phyloP scores from a whole-genome alignment of 257 asterid genomes.

The Scutellaria galericulata region DNA sequence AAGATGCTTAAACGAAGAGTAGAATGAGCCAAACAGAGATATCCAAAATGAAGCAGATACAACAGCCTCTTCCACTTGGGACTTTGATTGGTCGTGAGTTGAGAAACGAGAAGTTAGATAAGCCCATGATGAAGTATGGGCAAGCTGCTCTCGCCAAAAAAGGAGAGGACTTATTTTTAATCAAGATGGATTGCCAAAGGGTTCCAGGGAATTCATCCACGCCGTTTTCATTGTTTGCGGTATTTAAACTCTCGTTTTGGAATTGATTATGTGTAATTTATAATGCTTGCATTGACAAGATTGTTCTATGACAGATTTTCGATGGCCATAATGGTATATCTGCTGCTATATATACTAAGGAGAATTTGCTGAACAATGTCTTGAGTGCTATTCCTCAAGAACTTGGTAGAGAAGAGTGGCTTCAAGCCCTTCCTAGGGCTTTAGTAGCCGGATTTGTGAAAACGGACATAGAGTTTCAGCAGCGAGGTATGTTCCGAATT shows the following conservation, averaged over 20 bases:
- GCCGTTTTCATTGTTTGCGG: conserved; percentile 85
- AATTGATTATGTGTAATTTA: conserved; percentile 25
- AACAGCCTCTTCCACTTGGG: conserved; percentile 73
- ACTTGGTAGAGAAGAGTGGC: conserved; percentile 88
- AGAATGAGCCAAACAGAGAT: conserved; percentile 64
- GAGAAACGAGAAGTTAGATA: conserved; percentile 73
- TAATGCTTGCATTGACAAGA: background rate
- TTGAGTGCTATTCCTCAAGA: conserved; percentile 87
- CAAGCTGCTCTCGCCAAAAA: conserved; percentile 87
- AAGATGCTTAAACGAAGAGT: conserved; percentile 51
- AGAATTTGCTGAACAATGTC: conserved; percentile 81
- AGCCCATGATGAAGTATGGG: conserved; percentile 73
- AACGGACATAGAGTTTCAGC: conserved; percentile 96
- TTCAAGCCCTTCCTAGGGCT: conserved; percentile 94
- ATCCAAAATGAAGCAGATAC: conserved; percentile 71
- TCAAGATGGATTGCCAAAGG: conserved; percentile 69
- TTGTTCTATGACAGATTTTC: conserved; percentile 59
- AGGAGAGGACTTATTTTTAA: conserved; percentile 89
- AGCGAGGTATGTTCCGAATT: conserved; percentile 52
- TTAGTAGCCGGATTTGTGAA: conserved; percentile 97
- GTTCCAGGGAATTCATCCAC: conserved; percentile 68
- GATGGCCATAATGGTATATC: conserved; percentile 98
- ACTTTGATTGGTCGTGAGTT: conserved; percentile 86
- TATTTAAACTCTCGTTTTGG: conserved; percentile 36
- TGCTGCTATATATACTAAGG: conserved; percentile 96